Evolutionary conservation across 139 green algal genomes (phyloP).

Genomic region (Volvox africanus): DNA sequence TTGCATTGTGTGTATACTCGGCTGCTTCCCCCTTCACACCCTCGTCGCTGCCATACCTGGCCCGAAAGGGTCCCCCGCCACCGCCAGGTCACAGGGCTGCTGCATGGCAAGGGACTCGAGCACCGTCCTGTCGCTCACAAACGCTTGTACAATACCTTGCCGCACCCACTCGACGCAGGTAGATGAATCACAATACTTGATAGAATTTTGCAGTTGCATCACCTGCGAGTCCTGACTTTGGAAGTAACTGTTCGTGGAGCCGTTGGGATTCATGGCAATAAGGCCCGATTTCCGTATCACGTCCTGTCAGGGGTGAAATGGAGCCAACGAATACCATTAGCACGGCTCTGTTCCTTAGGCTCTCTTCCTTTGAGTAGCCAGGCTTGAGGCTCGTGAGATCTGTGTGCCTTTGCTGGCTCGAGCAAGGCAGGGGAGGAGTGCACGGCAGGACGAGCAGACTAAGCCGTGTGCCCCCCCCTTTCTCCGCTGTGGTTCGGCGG

Average conservation of each 20-base stretch:
- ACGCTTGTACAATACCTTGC: not conserved
- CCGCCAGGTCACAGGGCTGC: slow-evolving; percentile 17
- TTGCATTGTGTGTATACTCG: no score
- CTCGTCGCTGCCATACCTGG: not conserved
- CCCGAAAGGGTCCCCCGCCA: slow-evolving; percentile 23
- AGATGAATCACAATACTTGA: not conserved
- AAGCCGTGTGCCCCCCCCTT: no score
- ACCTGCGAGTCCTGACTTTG: slow-evolving; percentile 6
- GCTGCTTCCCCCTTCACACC: not conserved
- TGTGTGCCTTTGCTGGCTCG: no score
- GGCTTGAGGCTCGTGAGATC: no score
- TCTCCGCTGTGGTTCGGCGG: no score
- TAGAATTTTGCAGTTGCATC: not conserved
- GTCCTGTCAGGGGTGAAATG: not conserved
- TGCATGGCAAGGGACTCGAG: not conserved
- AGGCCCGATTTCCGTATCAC: not conserved
- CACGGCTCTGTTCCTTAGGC: no score
- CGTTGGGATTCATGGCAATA: slow-evolving; percentile 40
- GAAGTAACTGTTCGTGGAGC: slow-evolving; percentile 47
- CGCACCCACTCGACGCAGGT: not conserved
- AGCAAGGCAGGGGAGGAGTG: no score
- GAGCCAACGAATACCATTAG: no score
- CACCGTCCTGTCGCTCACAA: slow-evolving; percentile 23
- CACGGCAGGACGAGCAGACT: no score
- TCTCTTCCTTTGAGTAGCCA: no score